Evolutionary conservation across 2,329 filamentous ascomycete genomes (phyloP).

Genomic region (Ophiostoma angusticollis): DNA sequence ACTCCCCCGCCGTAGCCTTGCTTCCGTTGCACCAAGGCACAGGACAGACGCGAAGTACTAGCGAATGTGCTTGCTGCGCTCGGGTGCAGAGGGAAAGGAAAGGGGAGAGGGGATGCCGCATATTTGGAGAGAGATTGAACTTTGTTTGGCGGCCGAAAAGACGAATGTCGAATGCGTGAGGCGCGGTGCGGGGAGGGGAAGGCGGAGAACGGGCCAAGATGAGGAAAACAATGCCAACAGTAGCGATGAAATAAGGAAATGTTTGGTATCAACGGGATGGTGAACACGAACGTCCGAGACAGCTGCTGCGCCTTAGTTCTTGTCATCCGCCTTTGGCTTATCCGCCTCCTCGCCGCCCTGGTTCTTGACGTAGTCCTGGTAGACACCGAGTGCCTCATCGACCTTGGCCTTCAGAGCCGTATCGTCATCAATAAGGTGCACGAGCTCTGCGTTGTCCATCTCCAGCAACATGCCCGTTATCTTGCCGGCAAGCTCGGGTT

Average conservation of each 20-base stretch:
- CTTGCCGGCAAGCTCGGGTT: conserved; percentile 94
- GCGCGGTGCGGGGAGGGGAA: no score
- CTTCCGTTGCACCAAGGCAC: conserved; percentile 4
- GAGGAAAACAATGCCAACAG: not conserved
- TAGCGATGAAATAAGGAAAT: conserved; percentile 13
- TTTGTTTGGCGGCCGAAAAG: no score
- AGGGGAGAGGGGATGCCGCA: no score
- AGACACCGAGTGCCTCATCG: conserved; percentile 90
- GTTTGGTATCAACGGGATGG: conserved; percentile 15
- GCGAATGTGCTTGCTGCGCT: no score
- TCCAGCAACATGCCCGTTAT: conserved; percentile 99
- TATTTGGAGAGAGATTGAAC: no score
- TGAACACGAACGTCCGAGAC: not conserved
- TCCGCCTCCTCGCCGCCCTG: conserved; percentile 35
- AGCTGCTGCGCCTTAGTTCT: conserved; percentile 11
- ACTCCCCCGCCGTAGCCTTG: no score
- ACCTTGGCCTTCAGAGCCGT: conserved; percentile 86
- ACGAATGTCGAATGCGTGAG: not conserved
- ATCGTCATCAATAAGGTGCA: conserved; percentile 91
- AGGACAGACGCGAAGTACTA: no score
- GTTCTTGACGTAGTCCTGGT: conserved; percentile 96
- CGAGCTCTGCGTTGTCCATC: conserved; percentile 93
- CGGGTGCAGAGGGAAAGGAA: no score
- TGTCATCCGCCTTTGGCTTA: conserved; percentile 39
- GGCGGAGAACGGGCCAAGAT: conserved; percentile 4